Conservation (phyloP, 208 protist species). For the Wallacemonas sp. region DNA sequence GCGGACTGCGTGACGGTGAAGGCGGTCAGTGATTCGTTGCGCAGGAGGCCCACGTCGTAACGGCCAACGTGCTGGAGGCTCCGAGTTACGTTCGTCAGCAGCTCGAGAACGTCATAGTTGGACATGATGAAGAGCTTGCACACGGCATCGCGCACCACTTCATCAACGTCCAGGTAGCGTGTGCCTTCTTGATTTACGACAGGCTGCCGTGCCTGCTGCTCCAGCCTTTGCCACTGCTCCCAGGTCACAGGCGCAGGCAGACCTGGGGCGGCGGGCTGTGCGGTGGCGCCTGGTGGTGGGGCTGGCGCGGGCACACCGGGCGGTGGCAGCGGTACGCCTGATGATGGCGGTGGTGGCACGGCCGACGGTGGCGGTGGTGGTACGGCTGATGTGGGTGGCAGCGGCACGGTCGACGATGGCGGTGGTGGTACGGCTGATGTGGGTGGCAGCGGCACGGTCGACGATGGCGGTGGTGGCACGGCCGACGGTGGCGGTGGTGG, state of each 20-base stretch:
- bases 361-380: slow-evolving; percentile 11
- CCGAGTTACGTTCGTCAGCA: slow-evolving; percentile 60
- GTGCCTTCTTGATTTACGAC: slow-evolving; percentile 47
- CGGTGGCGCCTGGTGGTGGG: background rate
- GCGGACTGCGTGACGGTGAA: slow-evolving; percentile 79
- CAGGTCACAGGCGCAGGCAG: slow-evolving; percentile 27
- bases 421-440: slow-evolving; percentile 11
- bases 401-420: slow-evolving; percentile 5
- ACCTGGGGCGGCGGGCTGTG: slow-evolving; percentile 9
- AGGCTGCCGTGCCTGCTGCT: slow-evolving; percentile 31
- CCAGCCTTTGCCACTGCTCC: slow-evolving; percentile 36
- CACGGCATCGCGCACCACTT: slow-evolving; percentile 65
- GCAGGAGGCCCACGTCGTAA: slow-evolving; percentile 77
- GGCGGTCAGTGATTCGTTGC: slow-evolving; percentile 71
- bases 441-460: slow-evolving; percentile 7
- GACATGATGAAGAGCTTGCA: slow-evolving; percentile 73
- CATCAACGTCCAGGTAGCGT: slow-evolving; percentile 72
- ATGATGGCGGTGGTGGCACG: slow-evolving; percentile 1
- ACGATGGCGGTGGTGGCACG: background rate
- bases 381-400: slow-evolving; percentile 3
- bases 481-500: slow-evolving; percentile 10
- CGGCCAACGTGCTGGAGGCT: slow-evolving; percentile 79
- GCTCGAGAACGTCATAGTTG: slow-evolving; percentile 65
- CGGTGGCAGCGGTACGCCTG: too few species aligned
- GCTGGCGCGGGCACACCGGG: background rate